phyloP scores from a whole-genome alignment of 192 early-diverging fungal species.

The Thoreauomyces humboldtii region DNA sequence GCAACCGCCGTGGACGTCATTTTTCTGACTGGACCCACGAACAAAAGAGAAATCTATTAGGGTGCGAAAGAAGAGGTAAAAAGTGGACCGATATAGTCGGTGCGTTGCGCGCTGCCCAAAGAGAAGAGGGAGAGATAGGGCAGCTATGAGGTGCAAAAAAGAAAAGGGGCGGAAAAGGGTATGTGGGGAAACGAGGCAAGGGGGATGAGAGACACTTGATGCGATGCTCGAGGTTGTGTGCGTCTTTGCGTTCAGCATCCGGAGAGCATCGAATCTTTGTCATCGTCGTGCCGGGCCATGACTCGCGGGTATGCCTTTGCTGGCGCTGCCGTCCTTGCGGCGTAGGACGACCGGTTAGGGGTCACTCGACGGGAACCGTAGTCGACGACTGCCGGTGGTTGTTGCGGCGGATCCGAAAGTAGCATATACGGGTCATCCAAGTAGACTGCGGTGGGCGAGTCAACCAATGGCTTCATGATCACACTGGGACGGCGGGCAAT shows the following conservation, averaged over 20 bases:
- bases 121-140: too few relatives aligned
- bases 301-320: too few relatives aligned
- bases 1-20: too few relatives aligned
- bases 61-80: too few relatives aligned
- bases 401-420: neutral
- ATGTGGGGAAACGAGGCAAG: neutral
- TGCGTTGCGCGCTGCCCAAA: too few relatives aligned
- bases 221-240: neutral
- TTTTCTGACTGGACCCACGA: too few relatives aligned
- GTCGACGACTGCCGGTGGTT: neutral
- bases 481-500: conserved; percentile 18
- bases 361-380: too few relatives aligned
- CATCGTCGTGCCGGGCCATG: too few relatives aligned
- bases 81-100: too few relatives aligned
- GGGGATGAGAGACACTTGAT: neutral
- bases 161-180: neutral
- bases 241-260: neutral
- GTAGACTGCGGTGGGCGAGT: conserved; percentile 18
- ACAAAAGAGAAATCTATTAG: too few relatives aligned
- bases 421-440: conserved; percentile 26
- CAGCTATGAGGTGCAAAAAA: neutral
- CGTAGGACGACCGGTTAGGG: too few relatives aligned
- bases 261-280: neutral
- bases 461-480: conserved; percentile 23
- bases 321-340: too few relatives aligned